Evolutionary conservation across 805 yeast species (phyloP).

Genomic region (Kodamaea jinghongensis): DNA sequence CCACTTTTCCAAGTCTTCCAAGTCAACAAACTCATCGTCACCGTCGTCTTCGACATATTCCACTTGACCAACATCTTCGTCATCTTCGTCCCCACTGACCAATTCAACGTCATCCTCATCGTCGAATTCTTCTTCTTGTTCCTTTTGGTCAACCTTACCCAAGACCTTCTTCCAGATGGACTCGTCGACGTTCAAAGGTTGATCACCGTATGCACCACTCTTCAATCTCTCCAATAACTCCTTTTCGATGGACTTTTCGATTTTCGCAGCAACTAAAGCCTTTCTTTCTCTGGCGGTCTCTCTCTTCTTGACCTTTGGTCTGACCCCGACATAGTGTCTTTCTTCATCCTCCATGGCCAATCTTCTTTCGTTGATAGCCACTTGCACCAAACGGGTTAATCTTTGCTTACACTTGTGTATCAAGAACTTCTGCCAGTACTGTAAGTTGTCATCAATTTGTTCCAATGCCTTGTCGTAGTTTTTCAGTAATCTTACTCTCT

Average conservation of each 20-base stretch:
- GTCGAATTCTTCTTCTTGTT: conserved; percentile 59
- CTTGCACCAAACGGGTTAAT: conserved; percentile 90
- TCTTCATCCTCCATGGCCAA: conserved; percentile 88
- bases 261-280: conserved; percentile 94
- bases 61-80: conserved; percentile 64
- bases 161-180: conserved; percentile 93
- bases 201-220: conserved; percentile 98
- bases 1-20: conserved; percentile 94
- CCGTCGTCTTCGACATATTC: conserved; percentile 92
- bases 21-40: conserved; percentile 86
- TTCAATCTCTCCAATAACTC: conserved; percentile 91
- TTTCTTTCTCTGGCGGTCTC: conserved; percentile 94
- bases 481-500: conserved; percentile 83
- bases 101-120: conserved; percentile 57
- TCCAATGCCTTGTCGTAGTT: conserved; percentile 83
- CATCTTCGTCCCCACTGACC: conserved; percentile 48
- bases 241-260: conserved; percentile 94
- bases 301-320: conserved; percentile 92
- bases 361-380: conserved; percentile 92
- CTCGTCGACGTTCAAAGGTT: conserved; percentile 95
- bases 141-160: conserved; percentile 56
- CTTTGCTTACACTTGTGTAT: conserved; percentile 95
- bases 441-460: conserved; percentile 83
- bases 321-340: conserved; percentile 87
- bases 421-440: conserved; percentile 90